Conservation (phyloP, 495 filamentous ascomycete genomes). For the Emericellopsis terricola region DNA sequence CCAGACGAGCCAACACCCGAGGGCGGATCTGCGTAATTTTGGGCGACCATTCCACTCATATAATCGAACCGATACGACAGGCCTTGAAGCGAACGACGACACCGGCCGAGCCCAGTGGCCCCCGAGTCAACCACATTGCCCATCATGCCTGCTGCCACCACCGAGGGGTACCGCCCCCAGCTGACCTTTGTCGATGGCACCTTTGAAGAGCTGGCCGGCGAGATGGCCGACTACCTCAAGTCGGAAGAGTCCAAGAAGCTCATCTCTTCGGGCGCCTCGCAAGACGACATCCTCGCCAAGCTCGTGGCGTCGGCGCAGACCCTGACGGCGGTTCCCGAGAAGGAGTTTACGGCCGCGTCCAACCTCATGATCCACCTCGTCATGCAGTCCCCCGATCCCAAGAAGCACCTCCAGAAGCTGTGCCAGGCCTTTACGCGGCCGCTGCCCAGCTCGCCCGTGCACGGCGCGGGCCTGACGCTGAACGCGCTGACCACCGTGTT, state of each 20-base stretch:
- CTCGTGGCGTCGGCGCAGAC: constrained; percentile 54
- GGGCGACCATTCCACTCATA: no score
- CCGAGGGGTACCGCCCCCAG: constrained; percentile 19
- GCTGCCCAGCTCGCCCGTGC: constrained; percentile 64
- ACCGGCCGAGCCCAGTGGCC: no score
- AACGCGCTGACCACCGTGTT: constrained; percentile 86
- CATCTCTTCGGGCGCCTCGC: constrained; percentile 45
- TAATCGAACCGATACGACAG: no score
- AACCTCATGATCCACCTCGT: constrained; percentile 91
- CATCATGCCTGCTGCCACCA: constrained; percentile 5
- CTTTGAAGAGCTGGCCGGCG: constrained; percentile 74
- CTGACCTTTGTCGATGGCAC: constrained; percentile 73
- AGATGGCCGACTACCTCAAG: constrained; percentile 72
- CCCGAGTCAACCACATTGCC: no score
- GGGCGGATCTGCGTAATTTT: neutral
- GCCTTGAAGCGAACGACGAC: no score
- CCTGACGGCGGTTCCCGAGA: constrained; percentile 75
- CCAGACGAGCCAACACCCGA: neutral
- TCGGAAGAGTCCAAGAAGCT: constrained; percentile 54
- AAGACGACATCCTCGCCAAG: constrained; percentile 77
- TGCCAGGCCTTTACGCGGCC: constrained; percentile 78
- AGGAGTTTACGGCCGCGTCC: constrained; percentile 87
- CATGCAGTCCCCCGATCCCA: constrained; percentile 60
- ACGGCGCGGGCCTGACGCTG: constrained; percentile 70
- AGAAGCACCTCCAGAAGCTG: constrained; percentile 70